A percentile compares a stretch with the other conserved stretches of the same genome.
Conservation (phyloP, 169 alveolate genomes). For the Ophryocystis elektroscirrha region DNA sequence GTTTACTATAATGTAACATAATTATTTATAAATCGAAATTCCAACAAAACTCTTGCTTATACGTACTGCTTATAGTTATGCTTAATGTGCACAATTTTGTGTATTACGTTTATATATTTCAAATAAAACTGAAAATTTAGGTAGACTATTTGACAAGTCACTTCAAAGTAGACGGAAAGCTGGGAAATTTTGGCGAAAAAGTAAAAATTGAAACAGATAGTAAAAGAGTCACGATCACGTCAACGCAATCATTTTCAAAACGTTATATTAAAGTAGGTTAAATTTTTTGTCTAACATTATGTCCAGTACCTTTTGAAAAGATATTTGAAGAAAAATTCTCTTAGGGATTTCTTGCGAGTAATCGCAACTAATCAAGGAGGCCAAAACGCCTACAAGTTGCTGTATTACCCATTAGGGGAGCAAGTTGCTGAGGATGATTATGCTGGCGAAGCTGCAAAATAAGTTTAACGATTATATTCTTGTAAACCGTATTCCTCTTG, state of each 20-base stretch:
- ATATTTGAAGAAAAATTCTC: conserved; percentile 84
- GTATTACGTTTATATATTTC: too few species aligned
- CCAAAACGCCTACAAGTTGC: too few species aligned
- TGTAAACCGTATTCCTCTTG: too few species aligned
- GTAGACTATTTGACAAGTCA: conserved; percentile 64
- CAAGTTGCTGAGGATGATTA: too few species aligned
- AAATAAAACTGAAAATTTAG: conserved; percentile 10
- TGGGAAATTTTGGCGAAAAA: conserved; percentile 63
- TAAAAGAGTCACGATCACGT: conserved; percentile 46
- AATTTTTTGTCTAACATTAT: background rate
- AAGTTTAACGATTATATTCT: too few species aligned
- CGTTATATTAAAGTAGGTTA: conserved; percentile 57
- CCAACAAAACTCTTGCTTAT: too few species aligned
- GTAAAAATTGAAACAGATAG: conserved; percentile 56
- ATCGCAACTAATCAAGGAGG: conserved; percentile 73
- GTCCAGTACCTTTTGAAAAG: conserved; percentile 85
- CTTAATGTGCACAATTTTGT: too few species aligned
- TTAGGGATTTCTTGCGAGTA: conserved; percentile 87
- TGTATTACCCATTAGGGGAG: too few species aligned
- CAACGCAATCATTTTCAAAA: conserved; percentile 70
- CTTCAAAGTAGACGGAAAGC: conserved; percentile 70
- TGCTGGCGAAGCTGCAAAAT: too few species aligned
- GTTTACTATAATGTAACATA: too few species aligned
- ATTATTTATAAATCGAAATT: too few species aligned
- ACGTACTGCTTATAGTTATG: too few species aligned